Evolutionary conservation across 2,329 filamentous ascomycete species (phyloP), one percentile per base, ranked within the genome.

Genomic region (Colletotrichum chlorophyti): DNA sequence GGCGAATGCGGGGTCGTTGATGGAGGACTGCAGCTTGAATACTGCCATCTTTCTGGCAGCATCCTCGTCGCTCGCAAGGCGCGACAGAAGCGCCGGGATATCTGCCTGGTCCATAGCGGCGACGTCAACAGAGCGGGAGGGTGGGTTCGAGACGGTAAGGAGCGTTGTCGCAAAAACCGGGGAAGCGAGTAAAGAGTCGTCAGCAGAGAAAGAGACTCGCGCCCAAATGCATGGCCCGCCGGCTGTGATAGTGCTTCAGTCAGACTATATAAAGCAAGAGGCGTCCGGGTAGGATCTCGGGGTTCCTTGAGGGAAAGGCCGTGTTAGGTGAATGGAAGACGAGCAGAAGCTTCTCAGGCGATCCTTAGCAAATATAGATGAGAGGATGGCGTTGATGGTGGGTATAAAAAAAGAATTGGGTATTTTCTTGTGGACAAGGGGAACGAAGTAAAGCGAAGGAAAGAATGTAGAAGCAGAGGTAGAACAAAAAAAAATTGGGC

Each of bases 41-140:
- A 96, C 95, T 60, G 95, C 95, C 91, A 98, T 97, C 76, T 99
- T 99, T 70, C 93, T 91, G 66, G 91, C 89, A 54, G 91, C 93
- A 81, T 99, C 95, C 76, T 97, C 86, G 66, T 88, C 84, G 75
- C 85, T 88, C 35, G 83, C 79, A 61, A 89, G 78, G 64, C 85
- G 85, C 76, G 83, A 79, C 66, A 89, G 78, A 65, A 89, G 81
- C 71, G 83, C 82, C 45, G 86, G 86, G 65, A 89, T 86, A 66
- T 88, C 86, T 66, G 83, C 84, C 76, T 88, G 85, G 69, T 89
- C 86, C 86, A 89, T 86, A 62, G 63, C 68, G 60, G 46, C 40
- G 15, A n/a, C n/a, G 46, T 29, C 23, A 31, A 27, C 49, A 41
- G 41, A 26, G 6, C 21, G 19, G 12, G 37, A 29, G 29, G 11